Evolutionary conservation across 2,329 filamentous ascomycete genomes (phyloP).

Genomic region (Hortaea sp.): DNA sequence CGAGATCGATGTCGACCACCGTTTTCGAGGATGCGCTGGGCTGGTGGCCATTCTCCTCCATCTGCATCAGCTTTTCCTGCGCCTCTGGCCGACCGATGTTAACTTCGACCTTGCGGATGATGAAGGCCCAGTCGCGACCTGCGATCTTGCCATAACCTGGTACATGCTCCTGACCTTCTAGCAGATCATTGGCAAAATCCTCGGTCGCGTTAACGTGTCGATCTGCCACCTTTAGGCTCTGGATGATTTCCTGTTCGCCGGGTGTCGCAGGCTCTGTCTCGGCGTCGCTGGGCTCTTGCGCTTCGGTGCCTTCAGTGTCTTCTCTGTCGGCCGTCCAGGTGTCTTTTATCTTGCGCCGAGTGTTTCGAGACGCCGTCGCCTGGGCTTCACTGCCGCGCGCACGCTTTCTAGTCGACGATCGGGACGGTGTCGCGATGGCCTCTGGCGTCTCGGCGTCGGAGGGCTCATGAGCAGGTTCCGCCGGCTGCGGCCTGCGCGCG

Average conservation of each 20-base stretch:
- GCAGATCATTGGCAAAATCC: conserved; percentile 45
- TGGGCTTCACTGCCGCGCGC: conserved; percentile 26
- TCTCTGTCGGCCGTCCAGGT: conserved; percentile 21
- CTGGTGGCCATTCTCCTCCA: conserved; percentile 15
- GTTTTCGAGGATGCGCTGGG: conserved; percentile 27
- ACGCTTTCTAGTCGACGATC: conserved; percentile 34
- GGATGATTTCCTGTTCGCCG: conserved; percentile 34
- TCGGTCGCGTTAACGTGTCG: conserved; percentile 47
- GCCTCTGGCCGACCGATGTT: conserved; percentile 59
- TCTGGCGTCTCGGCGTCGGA: conserved; percentile 36
- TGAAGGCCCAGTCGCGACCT: conserved; percentile 75
- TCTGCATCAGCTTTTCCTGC: conserved; percentile 19
- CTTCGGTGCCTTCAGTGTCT: conserved; percentile 30
- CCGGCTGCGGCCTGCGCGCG: conserved; percentile 19
- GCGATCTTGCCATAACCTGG: conserved; percentile 72
- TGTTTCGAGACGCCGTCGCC: conserved; percentile 18
- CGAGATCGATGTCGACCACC: conserved; percentile 72
- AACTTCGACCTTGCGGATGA: conserved; percentile 63
- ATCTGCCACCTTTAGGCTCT: conserved; percentile 33
- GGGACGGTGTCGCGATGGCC: conserved; percentile 37
- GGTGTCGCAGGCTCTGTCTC: conserved; percentile 27
- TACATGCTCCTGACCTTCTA: conserved; percentile 36
- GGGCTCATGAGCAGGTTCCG: conserved; percentile 15
- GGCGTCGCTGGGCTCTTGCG: conserved; percentile 27
- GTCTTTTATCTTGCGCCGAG: conserved; percentile 25